Conservation (phyloP, 345 rosid species). For the Gossypium sturtianum region DNA sequence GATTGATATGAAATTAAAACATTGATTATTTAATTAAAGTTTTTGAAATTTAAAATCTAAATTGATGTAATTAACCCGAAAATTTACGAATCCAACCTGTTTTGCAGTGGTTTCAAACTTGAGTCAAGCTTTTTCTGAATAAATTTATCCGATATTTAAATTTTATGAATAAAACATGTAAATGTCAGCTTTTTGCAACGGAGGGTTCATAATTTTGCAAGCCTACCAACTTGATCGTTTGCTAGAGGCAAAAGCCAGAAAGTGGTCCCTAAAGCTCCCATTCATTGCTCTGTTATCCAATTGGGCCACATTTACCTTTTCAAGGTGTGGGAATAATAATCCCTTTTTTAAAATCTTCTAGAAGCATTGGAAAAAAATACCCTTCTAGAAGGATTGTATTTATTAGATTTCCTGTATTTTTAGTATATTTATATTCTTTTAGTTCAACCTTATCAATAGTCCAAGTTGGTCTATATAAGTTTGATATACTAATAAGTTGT, state of each 20-base stretch:
- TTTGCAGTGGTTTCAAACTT: too few species aligned
- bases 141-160: background rate
- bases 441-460: too few species aligned
- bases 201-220: background rate
- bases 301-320: background rate
- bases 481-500: too few species aligned
- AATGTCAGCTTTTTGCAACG: background rate
- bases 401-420: background rate
- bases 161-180: background rate
- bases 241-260: background rate
- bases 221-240: background rate
- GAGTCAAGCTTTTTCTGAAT: background rate
- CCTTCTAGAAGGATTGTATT: background rate
- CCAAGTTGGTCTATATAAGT: background rate
- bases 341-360: background rate
- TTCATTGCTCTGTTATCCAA: background rate
- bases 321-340: background rate
- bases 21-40: too few species aligned
- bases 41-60: too few species aligned
- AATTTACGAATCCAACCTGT: too few species aligned
- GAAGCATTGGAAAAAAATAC: background rate
- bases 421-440: background rate
- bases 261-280: background rate
- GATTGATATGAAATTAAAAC: too few species aligned
- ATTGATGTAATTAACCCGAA: too few species aligned